Evolutionary conservation across 73 alveolate species (phyloP), one percentile per base, ranked within the genome.

Genomic region (Paramecium sexaurelia): DNA sequence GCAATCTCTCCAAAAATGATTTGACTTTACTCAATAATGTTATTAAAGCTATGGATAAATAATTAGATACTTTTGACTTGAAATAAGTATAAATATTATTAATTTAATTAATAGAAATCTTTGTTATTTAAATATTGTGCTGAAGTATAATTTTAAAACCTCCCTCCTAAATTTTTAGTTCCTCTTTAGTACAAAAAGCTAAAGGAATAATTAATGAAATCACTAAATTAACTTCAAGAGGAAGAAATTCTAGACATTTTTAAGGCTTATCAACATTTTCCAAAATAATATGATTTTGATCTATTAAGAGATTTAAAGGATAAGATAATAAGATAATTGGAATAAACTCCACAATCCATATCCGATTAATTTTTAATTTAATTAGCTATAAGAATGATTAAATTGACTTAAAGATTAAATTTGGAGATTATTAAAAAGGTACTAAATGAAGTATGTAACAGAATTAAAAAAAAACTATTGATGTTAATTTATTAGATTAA

Each of bases 131-230:
- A 35, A 19, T 9, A 8, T 33, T 35, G 37, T 29, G 37, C 57
- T 71, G 86, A 71, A 71, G 56, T 71, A 35, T 27, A 71, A 71
- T 71, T 71, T 40, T 71, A 71, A 71, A 71, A 71, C 6, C 37
- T 71, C 35, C 35, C 57, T 20, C 66, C 61, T 2, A 71, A 36
- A 71, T 71, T 35, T 13, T 71, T 11, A 13, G 32, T 71, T 6
- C 86, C 86, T 33, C 0, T 33, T 13, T 71, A 35, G 17, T 4
- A 33, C 9, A 71, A 37, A 71, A 71, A n/a, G 29, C 9, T 71
- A 0, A 32, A 71, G 6, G 56, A 32, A 33, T 8, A 36, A 13
- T 19, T 71, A 13, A n/a, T 32, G 15, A 27, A 32, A 2, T 33
- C 32, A 33, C 35, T 33, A 3, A 61, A 33, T 7, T 36, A 0